A percentile compares a stretch with the other conserved stretches of the same genome.
Conservation (phyloP, 2,329 filamentous ascomycete species). For the Pyrenochaeta sp. region DNA sequence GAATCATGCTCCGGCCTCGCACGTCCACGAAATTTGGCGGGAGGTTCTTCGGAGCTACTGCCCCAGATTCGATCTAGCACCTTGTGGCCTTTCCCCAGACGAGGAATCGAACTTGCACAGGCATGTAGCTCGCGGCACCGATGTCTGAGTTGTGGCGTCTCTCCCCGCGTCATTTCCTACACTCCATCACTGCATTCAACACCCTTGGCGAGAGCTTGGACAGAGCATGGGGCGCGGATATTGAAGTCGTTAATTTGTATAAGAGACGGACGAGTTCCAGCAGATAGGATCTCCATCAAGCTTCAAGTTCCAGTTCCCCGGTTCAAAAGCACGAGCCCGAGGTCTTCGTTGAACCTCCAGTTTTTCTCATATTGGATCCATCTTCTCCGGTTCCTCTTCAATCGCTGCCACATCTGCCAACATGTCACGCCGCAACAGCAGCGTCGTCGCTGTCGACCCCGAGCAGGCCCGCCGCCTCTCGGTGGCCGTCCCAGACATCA, state of each 20-base stretch:
- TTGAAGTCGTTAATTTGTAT: constrained; percentile 23
- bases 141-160: constrained; percentile 20
- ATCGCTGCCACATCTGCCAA: constrained; percentile 10
- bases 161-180: constrained; percentile 33
- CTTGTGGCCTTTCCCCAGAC: constrained; percentile 14
- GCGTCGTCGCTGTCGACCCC: constrained; percentile 39
- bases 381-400: constrained; percentile 1
- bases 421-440: constrained; percentile 44
- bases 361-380: neutral
- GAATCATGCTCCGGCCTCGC: constrained; percentile 7
- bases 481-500: constrained; percentile 35
- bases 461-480: constrained; percentile 41
- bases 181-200: constrained; percentile 23
- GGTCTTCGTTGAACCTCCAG: constrained; percentile 17
- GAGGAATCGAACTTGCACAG: constrained; percentile 8
- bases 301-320: constrained; percentile 23
- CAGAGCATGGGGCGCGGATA: constrained; percentile 16
- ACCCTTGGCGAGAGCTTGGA: constrained; percentile 23
- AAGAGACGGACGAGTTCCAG: constrained; percentile 25
- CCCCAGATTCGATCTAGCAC: constrained; percentile 23
- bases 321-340: constrained; percentile 16
- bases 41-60: constrained; percentile 20
- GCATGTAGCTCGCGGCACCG: constrained; percentile 14
- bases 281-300: constrained; percentile 18
- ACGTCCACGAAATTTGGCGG: constrained; percentile 8